A percentile compares a stretch with the other conserved stretches of the same genome.
Conservation (phyloP, 1,284 basidiomycete species). For the Ganoderma leucocontextum region DNA sequence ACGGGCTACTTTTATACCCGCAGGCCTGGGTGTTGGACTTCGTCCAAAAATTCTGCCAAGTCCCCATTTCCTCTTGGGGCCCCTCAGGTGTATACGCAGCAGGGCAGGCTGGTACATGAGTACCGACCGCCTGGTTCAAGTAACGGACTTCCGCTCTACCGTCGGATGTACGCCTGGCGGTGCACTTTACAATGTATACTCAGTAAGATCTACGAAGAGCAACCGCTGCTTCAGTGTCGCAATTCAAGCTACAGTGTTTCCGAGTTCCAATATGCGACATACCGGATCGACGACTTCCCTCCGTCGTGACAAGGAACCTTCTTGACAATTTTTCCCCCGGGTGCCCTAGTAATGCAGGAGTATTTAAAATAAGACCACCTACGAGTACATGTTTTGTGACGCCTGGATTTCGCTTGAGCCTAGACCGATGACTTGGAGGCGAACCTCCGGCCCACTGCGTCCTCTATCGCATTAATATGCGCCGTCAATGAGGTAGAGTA, state of each 20-base stretch:
- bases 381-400: background rate
- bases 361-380: background rate
- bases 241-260: too few relatives aligned
- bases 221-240: too few relatives aligned
- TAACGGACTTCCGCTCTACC: background rate
- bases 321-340: too few relatives aligned
- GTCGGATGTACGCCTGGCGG: background rate
- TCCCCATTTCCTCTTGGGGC: background rate
- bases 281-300: background rate
- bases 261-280: background rate
- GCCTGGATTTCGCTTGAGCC: too few relatives aligned
- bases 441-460: too few relatives aligned
- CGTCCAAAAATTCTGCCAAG: background rate
- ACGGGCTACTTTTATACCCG: conserved; percentile 1
- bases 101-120: background rate
- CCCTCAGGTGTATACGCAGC: background rate
- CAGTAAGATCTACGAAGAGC: too few relatives aligned
- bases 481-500: too few relatives aligned
- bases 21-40: background rate
- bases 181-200: background rate
- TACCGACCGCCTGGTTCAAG: background rate
- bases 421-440: too few relatives aligned
- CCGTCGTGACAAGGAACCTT: background rate
- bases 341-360: too few relatives aligned
- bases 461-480: too few relatives aligned